A percentile compares a stretch with the other conserved stretches of the same genome.
Evolutionary conservation across 495 filamentous ascomycete genomes (phyloP).

Genomic region (Daldinia caldariorum): DNA sequence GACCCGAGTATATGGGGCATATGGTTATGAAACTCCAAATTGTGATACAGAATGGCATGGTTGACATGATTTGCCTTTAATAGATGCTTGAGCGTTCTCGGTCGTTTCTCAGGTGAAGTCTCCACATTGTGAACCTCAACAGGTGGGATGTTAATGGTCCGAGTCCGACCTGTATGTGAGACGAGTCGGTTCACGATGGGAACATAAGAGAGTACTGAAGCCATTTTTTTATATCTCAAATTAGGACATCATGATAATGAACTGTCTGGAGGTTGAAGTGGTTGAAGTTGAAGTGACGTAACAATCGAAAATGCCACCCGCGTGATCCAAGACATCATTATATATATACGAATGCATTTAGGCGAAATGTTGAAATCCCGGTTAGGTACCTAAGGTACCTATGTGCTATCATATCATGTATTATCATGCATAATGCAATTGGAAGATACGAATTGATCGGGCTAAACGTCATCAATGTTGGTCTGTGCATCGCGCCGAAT

Average conservation of each 20-base stretch:
- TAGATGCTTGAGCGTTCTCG: slow-evolving; percentile 87
- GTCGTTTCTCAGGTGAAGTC: slow-evolving; percentile 76
- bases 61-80: slow-evolving; percentile 91
- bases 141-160: slow-evolving; percentile 70
- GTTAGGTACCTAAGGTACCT: too few species aligned
- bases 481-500: slow-evolving; percentile 14
- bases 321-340: slow-evolving; percentile 4
- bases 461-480: background rate
- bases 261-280: slow-evolving; percentile 1
- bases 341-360: slow-evolving; percentile 4
- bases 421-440: background rate
- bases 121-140: slow-evolving; percentile 83
- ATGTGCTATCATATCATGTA: background rate
- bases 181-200: slow-evolving; percentile 59
- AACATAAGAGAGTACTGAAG: slow-evolving; percentile 59
- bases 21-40: slow-evolving; percentile 87
- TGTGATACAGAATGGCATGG: slow-evolving; percentile 81
- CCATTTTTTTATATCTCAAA: slow-evolving; percentile 50
- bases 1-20: slow-evolving; percentile 84
- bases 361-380: background rate
- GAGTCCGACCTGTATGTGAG: slow-evolving; percentile 34
- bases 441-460: background rate
- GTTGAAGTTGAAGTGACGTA: slow-evolving; percentile 12
- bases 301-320: slow-evolving; percentile 5
- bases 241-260: slow-evolving; percentile 13